A percentile compares a stretch with the other conserved stretches of the same genome.
phyloP scores from a whole-genome alignment of 1,284 basidiomycete genomes.

The Trametes sp. region DNA sequence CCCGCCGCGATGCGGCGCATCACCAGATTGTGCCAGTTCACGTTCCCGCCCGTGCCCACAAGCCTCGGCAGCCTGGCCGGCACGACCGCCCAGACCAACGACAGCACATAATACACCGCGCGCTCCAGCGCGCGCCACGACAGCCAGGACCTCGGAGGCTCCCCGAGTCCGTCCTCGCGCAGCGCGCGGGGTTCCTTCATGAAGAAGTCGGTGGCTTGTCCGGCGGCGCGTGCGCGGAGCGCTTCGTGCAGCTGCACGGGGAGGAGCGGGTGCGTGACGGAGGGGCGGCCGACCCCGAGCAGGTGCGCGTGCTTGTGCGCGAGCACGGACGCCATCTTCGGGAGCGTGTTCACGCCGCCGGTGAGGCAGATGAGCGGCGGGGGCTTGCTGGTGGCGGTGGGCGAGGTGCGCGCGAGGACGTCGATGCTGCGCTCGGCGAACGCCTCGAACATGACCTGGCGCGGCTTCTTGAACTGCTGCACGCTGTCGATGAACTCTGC shows the following conservation, averaged over 20 bases:
- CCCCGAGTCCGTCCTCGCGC: conserved; percentile 18
- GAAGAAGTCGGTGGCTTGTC: conserved; percentile 3
- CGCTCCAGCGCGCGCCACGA: conserved; percentile 27
- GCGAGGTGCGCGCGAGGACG: conserved; percentile 45
- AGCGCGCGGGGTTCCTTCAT: conserved; percentile 15
- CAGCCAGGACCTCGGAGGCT: conserved; percentile 10
- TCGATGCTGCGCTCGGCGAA: conserved; percentile 63
- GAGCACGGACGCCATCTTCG: conserved; percentile 64
- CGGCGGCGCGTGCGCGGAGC: neutral
- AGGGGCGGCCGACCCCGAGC: conserved; percentile 78
- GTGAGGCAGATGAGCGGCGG: conserved; percentile 79
- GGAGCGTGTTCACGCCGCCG: conserved; percentile 76
- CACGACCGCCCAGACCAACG: conserved; percentile 26
- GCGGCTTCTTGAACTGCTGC: conserved; percentile 40
- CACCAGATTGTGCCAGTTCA: conserved; percentile 39
- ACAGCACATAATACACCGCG: conserved; percentile 14
- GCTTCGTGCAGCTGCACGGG: conserved; percentile 33
- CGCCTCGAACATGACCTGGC: conserved; percentile 68
- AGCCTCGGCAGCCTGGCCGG: conserved; percentile 35
- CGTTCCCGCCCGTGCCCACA: conserved; percentile 36
- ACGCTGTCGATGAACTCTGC: conserved; percentile 41
- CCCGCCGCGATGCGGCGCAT: conserved; percentile 35
- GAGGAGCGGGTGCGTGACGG: conserved; percentile 71
- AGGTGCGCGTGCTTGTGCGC: conserved; percentile 67
- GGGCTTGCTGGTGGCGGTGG: conserved; percentile 29